Evolutionary conservation across 352 stramenopile genomes (phyloP).

Genomic region (Phytopythium litorale): DNA sequence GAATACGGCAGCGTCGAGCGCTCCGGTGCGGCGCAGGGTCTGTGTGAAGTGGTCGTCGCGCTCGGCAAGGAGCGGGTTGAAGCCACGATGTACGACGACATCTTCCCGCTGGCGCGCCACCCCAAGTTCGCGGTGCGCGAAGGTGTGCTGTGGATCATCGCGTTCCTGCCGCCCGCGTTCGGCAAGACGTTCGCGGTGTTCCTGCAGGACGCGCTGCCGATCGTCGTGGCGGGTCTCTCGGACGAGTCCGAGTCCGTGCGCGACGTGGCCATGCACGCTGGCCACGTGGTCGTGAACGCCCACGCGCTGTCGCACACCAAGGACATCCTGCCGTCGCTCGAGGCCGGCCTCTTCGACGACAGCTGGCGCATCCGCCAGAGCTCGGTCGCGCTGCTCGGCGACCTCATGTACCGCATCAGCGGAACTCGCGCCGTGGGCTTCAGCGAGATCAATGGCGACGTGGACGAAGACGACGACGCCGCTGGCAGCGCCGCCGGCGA

Average conservation of each 20-base stretch:
- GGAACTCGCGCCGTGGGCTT: conserved; percentile 92
- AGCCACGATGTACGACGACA: conserved; percentile 85
- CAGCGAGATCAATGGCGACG: conserved; percentile 43
- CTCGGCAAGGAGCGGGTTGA: conserved; percentile 80
- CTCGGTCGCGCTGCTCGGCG: conserved; percentile 95
- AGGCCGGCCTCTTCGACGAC: conserved; percentile 95
- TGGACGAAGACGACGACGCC: conserved; percentile 86
- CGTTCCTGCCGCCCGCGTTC: conserved; percentile 96
- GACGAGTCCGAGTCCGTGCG: conserved; percentile 98
- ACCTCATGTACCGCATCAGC: conserved; percentile 97
- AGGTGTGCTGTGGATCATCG: conserved; percentile 98
- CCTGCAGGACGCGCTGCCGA: conserved; percentile 93
- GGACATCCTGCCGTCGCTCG: conserved; percentile 97
- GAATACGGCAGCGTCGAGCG: conserved; percentile 93
- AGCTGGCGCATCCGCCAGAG: conserved; percentile 99
- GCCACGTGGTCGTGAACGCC: conserved; percentile 96
- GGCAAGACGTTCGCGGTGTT: conserved; percentile 92
- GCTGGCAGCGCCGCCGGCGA: conserved; percentile 79
- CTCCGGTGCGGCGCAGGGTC: conserved; percentile 96
- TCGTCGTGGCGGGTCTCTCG: conserved; percentile 96
- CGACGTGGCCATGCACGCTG: conserved; percentile 96
- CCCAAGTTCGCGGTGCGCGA: conserved; percentile 95
- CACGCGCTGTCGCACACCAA: conserved; percentile 96
- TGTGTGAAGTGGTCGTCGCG: conserved; percentile 95
- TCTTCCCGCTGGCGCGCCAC: conserved; percentile 94